These are phyloP conservation scores for Psilocybe sp. DNA, from an alignment of 768 basidiomycete genomes.

Conservation along the genomic window DNA sequence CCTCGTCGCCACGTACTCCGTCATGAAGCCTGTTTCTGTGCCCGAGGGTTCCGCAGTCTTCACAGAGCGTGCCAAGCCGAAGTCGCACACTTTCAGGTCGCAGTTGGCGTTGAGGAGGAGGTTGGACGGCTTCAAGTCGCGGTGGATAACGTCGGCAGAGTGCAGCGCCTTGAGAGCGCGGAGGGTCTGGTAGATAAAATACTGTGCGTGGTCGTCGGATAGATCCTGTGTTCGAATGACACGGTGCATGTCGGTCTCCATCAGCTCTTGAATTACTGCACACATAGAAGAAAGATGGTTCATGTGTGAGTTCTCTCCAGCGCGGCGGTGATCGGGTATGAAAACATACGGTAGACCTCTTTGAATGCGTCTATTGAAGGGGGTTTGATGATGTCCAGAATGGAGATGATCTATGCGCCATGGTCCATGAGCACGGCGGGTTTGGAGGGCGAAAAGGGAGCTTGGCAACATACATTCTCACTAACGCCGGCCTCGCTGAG, in stretches of 20 bases:
- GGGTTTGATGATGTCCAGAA: constrained; percentile 91
- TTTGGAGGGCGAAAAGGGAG: not conserved
- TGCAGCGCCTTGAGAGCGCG: constrained; percentile 95
- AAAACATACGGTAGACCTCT: constrained; percentile 58
- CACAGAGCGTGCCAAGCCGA: constrained; percentile 90
- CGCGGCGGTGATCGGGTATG: not conserved
- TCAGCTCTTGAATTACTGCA: constrained; percentile 84
- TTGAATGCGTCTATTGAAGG: constrained; percentile 72
- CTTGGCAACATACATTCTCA: constrained; percentile 63
- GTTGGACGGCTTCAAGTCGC: constrained; percentile 97
- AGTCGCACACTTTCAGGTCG: constrained; percentile 93
- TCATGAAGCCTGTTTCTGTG: constrained; percentile 89
- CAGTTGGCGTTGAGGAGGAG: constrained; percentile 97
- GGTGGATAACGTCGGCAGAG: constrained; percentile 93
- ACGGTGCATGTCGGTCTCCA: constrained; percentile 97
- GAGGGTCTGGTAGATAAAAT: constrained; percentile 92
- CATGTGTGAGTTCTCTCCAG: not conserved
- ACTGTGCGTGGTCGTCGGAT: constrained; percentile 93
- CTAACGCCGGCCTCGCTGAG: constrained; percentile 85
- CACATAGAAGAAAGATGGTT: constrained; percentile 17
- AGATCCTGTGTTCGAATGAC: constrained; percentile 95
- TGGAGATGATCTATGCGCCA: constrained; percentile 72
- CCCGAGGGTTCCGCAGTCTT: constrained; percentile 83
- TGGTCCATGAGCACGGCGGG: constrained; percentile 9
- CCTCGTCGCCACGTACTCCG: constrained; percentile 95